Evolutionary conservation across 495 filamentous ascomycete species (phyloP), one percentile per base, ranked within the genome.

Genomic region (Clavariopsis aquatica): DNA sequence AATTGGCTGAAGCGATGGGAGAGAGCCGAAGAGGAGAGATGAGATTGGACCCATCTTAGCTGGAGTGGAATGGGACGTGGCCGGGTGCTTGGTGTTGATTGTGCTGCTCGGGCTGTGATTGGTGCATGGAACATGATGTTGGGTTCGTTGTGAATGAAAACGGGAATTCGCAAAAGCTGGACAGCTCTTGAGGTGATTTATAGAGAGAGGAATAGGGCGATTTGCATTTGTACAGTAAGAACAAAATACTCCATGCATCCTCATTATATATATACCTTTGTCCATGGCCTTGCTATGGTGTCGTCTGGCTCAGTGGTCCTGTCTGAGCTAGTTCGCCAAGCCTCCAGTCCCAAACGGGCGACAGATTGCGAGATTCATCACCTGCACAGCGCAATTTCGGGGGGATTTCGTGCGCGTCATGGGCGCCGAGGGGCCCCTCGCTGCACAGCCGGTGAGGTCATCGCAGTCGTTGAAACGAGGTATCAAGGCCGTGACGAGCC

Each of bases 291-390:
- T 17, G 38, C 15, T 17, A 17, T 43, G n/a, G 4, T 17, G n/a
- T 43, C 13, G 3, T 7, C 15, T 43, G 38, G 5, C 38, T 43
- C 9, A 43, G 15, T 3, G 38, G n/a, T 10, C 3, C 13, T 43
- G 19, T 3, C 26, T 22, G 38, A 17, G 38, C n/a, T 9, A 43
- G 38, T 15, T 17, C 8, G 38, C 38, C 38, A 43, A 43, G 38
- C 38, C 38, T 2, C 2, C 8, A 15, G 6, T 47, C 55, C 41
- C 4, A 58, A 58, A 41, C 36, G n/a, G 38, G 55, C 36, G 19
- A 24, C 7, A 58, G 23, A 58, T 38, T 46, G 55, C 55, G 36
- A 58, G 17, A 43, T 43, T 9, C 38, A 43, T 43, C 38, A 17
- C 38, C 38, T 43, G 38, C 38, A n/a, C 38, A n/a, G 38, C 38